These are phyloP conservation scores for Thelephora aurantiotincta DNA, from an alignment of 768 basidiomycete genomes.

Conservation along the genomic window DNA sequence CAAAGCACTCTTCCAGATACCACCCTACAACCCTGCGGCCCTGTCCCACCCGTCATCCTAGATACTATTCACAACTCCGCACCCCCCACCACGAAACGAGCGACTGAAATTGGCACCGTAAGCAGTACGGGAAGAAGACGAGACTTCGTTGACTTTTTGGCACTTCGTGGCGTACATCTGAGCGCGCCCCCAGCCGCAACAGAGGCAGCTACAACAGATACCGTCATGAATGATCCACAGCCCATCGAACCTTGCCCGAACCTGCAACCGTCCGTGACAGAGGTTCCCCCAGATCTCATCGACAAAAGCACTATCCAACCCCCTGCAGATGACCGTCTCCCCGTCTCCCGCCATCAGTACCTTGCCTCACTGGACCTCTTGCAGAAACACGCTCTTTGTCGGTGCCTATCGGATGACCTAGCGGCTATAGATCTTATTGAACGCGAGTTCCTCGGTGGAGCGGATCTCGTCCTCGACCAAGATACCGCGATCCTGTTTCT, in stretches of 20 bases:
- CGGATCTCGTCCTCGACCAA: constrained; percentile 56
- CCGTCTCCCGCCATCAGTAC: constrained; percentile 39
- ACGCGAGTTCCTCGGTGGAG: constrained; percentile 41
- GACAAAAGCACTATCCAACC: constrained; percentile 7
- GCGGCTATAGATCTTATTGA: constrained; percentile 49
- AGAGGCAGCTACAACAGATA: background rate
- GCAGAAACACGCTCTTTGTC: constrained; percentile 51
- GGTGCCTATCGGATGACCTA: constrained; percentile 27
- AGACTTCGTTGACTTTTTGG: too few relatives aligned
- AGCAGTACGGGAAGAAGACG: too few relatives aligned
- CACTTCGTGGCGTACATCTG: too few relatives aligned
- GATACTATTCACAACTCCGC: too few relatives aligned
- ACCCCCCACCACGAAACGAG: too few relatives aligned
- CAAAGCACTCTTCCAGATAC: too few relatives aligned
- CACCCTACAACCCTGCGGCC: too few relatives aligned
- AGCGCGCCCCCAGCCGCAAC: background rate
- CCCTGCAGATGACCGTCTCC: constrained; percentile 19
- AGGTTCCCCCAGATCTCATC: constrained; percentile 11
- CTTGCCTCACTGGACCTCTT: constrained; percentile 55
- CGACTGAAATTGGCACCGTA: too few relatives aligned
- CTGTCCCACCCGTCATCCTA: too few relatives aligned
- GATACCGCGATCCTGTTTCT: constrained; percentile 41
- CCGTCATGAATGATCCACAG: background rate
- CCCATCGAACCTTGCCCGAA: background rate
- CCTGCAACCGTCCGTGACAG: background rate